Conservation (phyloP, 306 rosid species). For the Cyamopsis tetragonoloba region DNA sequence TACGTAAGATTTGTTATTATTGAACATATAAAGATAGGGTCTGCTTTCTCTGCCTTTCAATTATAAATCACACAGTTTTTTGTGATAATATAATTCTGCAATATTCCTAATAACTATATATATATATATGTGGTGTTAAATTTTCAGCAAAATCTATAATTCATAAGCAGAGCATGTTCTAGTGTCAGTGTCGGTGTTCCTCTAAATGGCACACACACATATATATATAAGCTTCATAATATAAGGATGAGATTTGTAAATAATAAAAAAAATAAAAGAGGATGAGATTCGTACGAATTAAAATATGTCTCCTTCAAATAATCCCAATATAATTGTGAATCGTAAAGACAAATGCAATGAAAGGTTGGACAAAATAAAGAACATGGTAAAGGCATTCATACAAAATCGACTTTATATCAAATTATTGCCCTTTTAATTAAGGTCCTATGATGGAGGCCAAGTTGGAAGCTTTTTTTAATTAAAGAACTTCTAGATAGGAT, state of each 20-base stretch:
- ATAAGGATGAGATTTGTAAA: no score
- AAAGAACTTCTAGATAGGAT: constrained; percentile 6
- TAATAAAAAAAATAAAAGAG: no score
- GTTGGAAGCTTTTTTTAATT: constrained; percentile 11
- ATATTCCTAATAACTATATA: no score
- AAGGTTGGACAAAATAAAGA: not conserved
- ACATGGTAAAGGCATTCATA: not conserved
- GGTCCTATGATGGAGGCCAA: constrained; percentile 30
- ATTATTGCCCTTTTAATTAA: constrained; percentile 19
- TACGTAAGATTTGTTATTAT: not conserved
- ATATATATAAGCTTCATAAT: no score
- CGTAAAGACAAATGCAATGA: not conserved
- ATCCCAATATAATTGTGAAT: constrained; percentile 12
- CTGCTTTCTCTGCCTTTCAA: not conserved
- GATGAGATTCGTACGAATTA: not conserved
- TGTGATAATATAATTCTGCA: not conserved
- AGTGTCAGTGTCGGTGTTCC: constrained; percentile 40
- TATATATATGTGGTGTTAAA: constrained; percentile 5
- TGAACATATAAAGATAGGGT: not conserved
- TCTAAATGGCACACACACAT: not conserved
- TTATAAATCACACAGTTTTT: not conserved
- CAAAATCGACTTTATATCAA: constrained; percentile 22
- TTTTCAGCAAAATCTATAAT: not conserved
- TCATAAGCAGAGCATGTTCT: constrained; percentile 23
- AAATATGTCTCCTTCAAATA: not conserved